These are phyloP conservation scores for Abelmoschus esculentus DNA, from an alignment of 345 rosid species.

Conservation along the genomic window DNA sequence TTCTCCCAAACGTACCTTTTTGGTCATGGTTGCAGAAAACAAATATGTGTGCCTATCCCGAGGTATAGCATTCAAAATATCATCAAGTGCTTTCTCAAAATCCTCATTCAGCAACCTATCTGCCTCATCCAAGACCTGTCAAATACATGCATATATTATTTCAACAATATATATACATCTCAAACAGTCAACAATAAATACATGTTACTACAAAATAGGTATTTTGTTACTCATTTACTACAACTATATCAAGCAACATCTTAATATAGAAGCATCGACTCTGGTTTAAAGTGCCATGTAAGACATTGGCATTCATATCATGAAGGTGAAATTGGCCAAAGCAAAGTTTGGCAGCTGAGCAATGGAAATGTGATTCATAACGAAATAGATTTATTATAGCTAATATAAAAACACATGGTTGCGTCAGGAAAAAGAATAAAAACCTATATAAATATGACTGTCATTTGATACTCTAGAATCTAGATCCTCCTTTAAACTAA, in stretches of 20 bases:
- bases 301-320: neutral
- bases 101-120: constrained; percentile 91
- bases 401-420: neutral
- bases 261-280: neutral
- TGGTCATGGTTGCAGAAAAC: constrained; percentile 98
- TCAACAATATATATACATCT: neutral
- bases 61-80: constrained; percentile 69
- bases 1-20: constrained; percentile 44
- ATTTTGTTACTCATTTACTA: neutral
- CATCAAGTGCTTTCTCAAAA: constrained; percentile 83
- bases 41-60: constrained; percentile 62
- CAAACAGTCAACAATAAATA: neutral
- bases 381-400: neutral
- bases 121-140: constrained; percentile 92
- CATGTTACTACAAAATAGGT: neutral
- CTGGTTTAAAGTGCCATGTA: neutral
- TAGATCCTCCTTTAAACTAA: neutral
- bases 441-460: neutral
- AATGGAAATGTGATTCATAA: neutral
- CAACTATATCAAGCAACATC: neutral
- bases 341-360: neutral
- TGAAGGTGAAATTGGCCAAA: neutral
- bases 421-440: neutral
- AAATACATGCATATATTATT: constrained; percentile 9
- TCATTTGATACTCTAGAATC: neutral